Evolutionary conservation across 192 early-diverging fungal genomes (phyloP).

Genomic region (Entomortierella parvispora): DNA sequence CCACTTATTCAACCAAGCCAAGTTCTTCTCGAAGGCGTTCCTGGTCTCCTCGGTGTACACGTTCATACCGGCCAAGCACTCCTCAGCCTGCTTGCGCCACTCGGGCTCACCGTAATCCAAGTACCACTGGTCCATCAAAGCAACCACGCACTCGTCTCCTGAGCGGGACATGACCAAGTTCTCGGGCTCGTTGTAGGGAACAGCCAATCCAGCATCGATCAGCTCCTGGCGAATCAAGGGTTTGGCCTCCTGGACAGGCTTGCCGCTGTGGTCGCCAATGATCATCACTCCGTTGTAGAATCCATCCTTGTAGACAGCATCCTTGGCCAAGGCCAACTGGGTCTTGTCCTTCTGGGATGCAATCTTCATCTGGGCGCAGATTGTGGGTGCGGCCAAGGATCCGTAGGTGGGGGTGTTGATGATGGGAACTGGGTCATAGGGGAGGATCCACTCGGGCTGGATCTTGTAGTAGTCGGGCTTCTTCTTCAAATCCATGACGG

Average conservation of each 20-base stretch:
- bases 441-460: conserved; percentile 85
- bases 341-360: conserved; percentile 95
- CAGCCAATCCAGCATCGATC: conserved; percentile 76
- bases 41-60: conserved; percentile 84
- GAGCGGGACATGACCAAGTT: conserved; percentile 90
- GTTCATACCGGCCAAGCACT: conserved; percentile 85
- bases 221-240: conserved; percentile 79
- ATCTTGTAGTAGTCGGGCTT: conserved; percentile 95
- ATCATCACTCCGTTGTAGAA: conserved; percentile 93
- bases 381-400: conserved; percentile 82
- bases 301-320: conserved; percentile 95
- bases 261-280: conserved; percentile 84
- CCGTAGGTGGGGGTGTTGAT: conserved; percentile 89
- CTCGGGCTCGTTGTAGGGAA: conserved; percentile 97
- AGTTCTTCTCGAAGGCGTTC: conserved; percentile 84
- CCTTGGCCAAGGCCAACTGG: conserved; percentile 94
- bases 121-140: conserved; percentile 98
- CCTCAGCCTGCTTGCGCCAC: conserved; percentile 81
- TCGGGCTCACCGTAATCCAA: conserved; percentile 94
- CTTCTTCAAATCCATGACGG: conserved; percentile 92
- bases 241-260: conserved; percentile 93
- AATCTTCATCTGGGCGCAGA: conserved; percentile 94
- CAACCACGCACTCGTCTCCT: conserved; percentile 98
- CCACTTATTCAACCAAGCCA: conserved; percentile 97
- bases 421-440: conserved; percentile 86